A percentile compares a stretch with the other conserved stretches of the same genome.
phyloP scores from a whole-genome alignment of 441 rosid species.

The Flueggea neowawraea region DNA sequence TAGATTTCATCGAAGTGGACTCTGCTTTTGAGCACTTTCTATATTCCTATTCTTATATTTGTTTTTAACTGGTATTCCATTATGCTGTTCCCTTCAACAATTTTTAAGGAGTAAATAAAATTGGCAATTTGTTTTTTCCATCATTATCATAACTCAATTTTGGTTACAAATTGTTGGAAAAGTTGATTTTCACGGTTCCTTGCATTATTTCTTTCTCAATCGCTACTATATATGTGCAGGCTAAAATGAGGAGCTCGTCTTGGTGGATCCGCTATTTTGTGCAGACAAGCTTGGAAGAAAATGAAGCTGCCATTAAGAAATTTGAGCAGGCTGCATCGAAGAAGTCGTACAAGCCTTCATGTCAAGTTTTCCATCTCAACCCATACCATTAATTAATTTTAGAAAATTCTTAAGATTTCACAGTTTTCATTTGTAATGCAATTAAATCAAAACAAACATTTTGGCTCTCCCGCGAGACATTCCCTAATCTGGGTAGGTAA shows the following conservation, averaged over 20 bases:
- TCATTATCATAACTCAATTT: too few species aligned
- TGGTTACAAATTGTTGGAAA: background rate
- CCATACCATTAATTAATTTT: slow-evolving; percentile 22
- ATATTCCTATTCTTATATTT: background rate
- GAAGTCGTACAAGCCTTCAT: slow-evolving; percentile 30
- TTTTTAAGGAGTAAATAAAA: too few species aligned
- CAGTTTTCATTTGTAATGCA: background rate
- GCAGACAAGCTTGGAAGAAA: slow-evolving; percentile 42
- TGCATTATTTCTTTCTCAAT: background rate
- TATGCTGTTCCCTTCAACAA: too few species aligned
- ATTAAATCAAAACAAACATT: background rate
- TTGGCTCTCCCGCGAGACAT: background rate
- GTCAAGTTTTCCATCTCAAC: slow-evolving; percentile 46
- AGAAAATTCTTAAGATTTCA: too few species aligned
- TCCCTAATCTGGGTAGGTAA: background rate
- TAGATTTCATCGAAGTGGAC: too few species aligned
- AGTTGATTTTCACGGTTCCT: background rate
- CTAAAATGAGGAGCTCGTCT: slow-evolving; percentile 43
- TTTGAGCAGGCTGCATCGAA: slow-evolving; percentile 36
- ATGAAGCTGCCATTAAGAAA: slow-evolving; percentile 36
- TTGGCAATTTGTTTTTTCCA: too few species aligned
- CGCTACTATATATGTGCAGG: slow-evolving; percentile 16
- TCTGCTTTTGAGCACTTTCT: background rate
- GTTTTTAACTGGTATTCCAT: too few species aligned
- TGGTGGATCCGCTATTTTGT: slow-evolving; percentile 41